A percentile compares a stretch with the other conserved stretches of the same genome.
Evolutionary conservation across 352 stramenopile species (phyloP).

Genomic region (Globisporangium mamillatum): DNA sequence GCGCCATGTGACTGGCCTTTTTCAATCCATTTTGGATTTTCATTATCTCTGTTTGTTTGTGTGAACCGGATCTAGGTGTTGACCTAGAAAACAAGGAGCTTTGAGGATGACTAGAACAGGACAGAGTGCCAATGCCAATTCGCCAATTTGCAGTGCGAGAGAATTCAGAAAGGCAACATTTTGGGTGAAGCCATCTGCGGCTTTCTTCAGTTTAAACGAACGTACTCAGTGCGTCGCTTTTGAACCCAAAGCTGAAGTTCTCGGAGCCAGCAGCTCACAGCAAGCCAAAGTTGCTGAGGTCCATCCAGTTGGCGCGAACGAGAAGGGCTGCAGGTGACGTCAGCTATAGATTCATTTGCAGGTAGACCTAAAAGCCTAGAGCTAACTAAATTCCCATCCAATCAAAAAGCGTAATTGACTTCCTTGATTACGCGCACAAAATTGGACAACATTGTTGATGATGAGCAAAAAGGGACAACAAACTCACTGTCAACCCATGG

Average conservation of each 20-base stretch:
- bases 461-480: background rate
- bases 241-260: background rate
- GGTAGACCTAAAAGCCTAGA: background rate
- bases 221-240: background rate
- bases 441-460: background rate
- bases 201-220: background rate
- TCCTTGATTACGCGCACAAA: background rate
- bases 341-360: background rate
- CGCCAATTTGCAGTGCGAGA: background rate
- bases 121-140: no score
- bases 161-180: background rate
- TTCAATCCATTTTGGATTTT: background rate
- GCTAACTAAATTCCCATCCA: background rate
- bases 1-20: background rate
- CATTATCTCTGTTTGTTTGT: background rate
- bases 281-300: background rate
- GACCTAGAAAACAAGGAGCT: background rate
- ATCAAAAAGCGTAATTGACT: background rate
- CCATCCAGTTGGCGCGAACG: background rate
- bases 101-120: background rate
- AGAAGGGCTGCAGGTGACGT: background rate
- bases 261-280: background rate
- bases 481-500: background rate
- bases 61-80: background rate
- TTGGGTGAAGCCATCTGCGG: background rate